These are phyloP conservation scores for Trichosporon coremiiforme DNA, from an alignment of 1,284 basidiomycete species.

Conservation along the genomic window DNA sequence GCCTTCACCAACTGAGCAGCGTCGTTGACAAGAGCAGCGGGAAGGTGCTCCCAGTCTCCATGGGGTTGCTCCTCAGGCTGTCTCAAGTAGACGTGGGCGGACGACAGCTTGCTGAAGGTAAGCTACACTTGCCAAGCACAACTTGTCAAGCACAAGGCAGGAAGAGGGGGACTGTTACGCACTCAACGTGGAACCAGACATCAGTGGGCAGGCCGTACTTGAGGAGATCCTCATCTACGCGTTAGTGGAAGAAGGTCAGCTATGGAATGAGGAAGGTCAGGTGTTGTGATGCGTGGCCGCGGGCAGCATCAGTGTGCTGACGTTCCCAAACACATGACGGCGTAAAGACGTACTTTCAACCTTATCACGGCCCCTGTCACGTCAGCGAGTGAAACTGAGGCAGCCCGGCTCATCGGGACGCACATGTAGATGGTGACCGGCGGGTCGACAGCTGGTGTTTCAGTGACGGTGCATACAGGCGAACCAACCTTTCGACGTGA, in stretches of 20 bases:
- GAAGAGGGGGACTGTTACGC: neutral
- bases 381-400: slow-evolving; percentile 13
- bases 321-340: neutral
- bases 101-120: slow-evolving; percentile 75
- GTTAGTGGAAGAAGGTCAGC: slow-evolving; percentile 14
- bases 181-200: slow-evolving; percentile 65
- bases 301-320: neutral
- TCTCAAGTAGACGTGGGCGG: slow-evolving; percentile 93
- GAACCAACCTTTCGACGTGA: slow-evolving; percentile 59
- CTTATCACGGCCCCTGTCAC: slow-evolving; percentile 80
- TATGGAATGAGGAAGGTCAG: neutral
- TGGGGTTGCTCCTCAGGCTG: slow-evolving; percentile 70
- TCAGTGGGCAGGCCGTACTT: slow-evolving; percentile 72
- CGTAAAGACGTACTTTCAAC: slow-evolving; percentile 72
- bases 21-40: slow-evolving; percentile 75
- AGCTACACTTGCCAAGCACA: neutral
- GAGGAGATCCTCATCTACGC: slow-evolving; percentile 85
- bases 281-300: no score
- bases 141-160: neutral
- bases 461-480: slow-evolving; percentile 8
- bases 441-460: slow-evolving; percentile 61
- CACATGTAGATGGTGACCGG: slow-evolving; percentile 77
- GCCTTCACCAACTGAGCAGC: slow-evolving; percentile 96
- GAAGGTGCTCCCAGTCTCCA: slow-evolving; percentile 77
- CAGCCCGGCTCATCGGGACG: no score